phyloP scores from a whole-genome alignment of 1,284 basidiomycete genomes.

The Sporisorium graminicola region DNA sequence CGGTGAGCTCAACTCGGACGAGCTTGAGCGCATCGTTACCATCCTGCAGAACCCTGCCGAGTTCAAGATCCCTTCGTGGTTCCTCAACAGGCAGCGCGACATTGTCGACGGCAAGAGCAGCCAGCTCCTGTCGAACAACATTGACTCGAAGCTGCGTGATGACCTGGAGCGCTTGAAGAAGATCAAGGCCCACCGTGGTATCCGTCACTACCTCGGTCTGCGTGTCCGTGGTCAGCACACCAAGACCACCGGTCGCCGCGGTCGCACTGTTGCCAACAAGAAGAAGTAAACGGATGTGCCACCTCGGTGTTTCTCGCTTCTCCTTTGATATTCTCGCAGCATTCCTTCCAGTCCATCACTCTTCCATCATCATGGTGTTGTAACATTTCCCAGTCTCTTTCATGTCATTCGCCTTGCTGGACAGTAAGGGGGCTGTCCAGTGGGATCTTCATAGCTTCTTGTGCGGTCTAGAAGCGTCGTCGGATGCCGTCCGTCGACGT shows the following conservation, averaged over 20 bases:
- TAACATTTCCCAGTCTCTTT: slow-evolving; percentile 40
- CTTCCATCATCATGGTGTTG: slow-evolving; percentile 47
- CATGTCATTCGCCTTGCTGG: slow-evolving; percentile 7
- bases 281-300: slow-evolving; percentile 63
- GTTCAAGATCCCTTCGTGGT: slow-evolving; percentile 99
- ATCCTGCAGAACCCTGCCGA: slow-evolving; percentile 99
- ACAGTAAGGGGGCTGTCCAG: slow-evolving; percentile 35
- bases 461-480: slow-evolving; percentile 12
- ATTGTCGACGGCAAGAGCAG: slow-evolving; percentile 96
- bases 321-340: slow-evolving; percentile 30
- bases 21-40: slow-evolving; percentile 98
- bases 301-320: slow-evolving; percentile 16
- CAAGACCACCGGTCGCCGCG: slow-evolving; percentile 88
- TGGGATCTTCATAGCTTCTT: slow-evolving; percentile 20
- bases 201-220: slow-evolving; percentile 96
- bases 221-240: slow-evolving; percentile 95
- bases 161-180: slow-evolving; percentile 99
- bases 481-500: slow-evolving; percentile 1
- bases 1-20: slow-evolving; percentile 93
- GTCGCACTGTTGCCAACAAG: slow-evolving; percentile 69
- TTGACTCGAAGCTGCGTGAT: slow-evolving; percentile 98
- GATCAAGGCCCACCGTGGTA: slow-evolving; percentile 97
- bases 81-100: slow-evolving; percentile 99
- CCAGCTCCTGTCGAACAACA: slow-evolving; percentile 95
- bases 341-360: slow-evolving; percentile 20